Conservation (phyloP, 1,284 basidiomycete species). For the Amylostereum chailletii region DNA sequence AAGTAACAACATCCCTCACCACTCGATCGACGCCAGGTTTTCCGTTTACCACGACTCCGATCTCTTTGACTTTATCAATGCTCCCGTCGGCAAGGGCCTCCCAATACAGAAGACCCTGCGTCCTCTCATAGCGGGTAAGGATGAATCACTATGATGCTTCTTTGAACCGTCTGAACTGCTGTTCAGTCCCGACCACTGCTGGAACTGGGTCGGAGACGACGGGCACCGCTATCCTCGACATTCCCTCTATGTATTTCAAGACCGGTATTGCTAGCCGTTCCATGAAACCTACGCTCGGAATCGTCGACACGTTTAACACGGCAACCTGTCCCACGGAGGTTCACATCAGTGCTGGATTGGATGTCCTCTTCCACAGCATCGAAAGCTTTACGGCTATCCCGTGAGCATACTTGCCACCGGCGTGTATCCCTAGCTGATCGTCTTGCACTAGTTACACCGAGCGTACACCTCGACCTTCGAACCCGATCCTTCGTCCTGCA, state of each 20-base stretch:
- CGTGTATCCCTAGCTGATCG: slow-evolving; percentile 2
- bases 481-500: slow-evolving; percentile 86
- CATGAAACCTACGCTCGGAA: slow-evolving; percentile 84
- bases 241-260: slow-evolving; percentile 87
- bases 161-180: slow-evolving; percentile 1
- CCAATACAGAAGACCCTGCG: slow-evolving; percentile 72
- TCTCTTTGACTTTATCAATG: slow-evolving; percentile 94
- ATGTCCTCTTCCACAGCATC: slow-evolving; percentile 91
- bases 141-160: background rate
- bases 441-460: slow-evolving; percentile 64
- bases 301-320: slow-evolving; percentile 70
- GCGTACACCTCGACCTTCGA: slow-evolving; percentile 80
- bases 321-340: slow-evolving; percentile 66
- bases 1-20: slow-evolving; percentile 1
- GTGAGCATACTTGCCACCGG: slow-evolving; percentile 30
- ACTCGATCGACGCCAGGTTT: slow-evolving; percentile 37
- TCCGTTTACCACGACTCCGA: slow-evolving; percentile 87
- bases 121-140: slow-evolving; percentile 76
- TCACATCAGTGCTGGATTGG: slow-evolving; percentile 87
- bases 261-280: slow-evolving; percentile 93
- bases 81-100: slow-evolving; percentile 88
- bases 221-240: slow-evolving; percentile 94
- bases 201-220: slow-evolving; percentile 98
- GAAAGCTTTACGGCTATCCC: slow-evolving; percentile 91
- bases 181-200: slow-evolving; percentile 83